A percentile compares a stretch with the other conserved stretches of the same genome.
Evolutionary conservation across 371 early-diverging fungal species (phyloP).

Genomic region (Amoeboaphelidium occidentale): DNA sequence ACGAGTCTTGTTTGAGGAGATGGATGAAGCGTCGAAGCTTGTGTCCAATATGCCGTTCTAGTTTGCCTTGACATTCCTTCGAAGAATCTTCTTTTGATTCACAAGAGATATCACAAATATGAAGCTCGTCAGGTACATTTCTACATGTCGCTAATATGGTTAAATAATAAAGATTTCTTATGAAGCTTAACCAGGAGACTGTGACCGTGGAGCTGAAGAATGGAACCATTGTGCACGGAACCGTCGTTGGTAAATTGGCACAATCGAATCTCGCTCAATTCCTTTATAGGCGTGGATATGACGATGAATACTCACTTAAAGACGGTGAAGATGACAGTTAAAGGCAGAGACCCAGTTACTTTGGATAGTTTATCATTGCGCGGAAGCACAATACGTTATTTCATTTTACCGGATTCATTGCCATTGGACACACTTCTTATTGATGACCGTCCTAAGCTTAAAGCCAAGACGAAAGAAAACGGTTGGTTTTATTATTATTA

Average conservation of each 20-base stretch:
- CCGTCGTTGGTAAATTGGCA: conserved; percentile 40
- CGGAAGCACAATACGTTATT: conserved; percentile 84
- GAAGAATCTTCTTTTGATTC: too few species aligned
- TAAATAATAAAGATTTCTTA: conserved; percentile 89
- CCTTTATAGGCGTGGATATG: conserved; percentile 64
- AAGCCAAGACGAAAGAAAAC: conserved; percentile 50
- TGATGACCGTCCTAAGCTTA: conserved; percentile 81
- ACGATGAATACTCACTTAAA: conserved; percentile 97
- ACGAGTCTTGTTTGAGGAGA: too few species aligned
- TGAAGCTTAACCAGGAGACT: conserved; percentile 76
- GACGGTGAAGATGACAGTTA: conserved; percentile 90
- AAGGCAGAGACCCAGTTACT: conserved; percentile 63
- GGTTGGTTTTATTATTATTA: not conserved
- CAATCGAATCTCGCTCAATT: not conserved
- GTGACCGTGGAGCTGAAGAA: conserved; percentile 90
- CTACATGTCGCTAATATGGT: too few species aligned
- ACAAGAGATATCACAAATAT: too few species aligned
- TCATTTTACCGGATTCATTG: conserved; percentile 76
- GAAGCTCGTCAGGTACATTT: too few species aligned
- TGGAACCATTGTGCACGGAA: conserved; percentile 81
- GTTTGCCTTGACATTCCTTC: too few species aligned
- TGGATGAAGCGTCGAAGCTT: too few species aligned
- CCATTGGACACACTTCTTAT: conserved; percentile 85
- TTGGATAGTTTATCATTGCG: conserved; percentile 77
- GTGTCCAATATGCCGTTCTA: too few species aligned